Conservation (phyloP, 495 filamentous ascomycete genomes). For the Podospora sp. region DNA sequence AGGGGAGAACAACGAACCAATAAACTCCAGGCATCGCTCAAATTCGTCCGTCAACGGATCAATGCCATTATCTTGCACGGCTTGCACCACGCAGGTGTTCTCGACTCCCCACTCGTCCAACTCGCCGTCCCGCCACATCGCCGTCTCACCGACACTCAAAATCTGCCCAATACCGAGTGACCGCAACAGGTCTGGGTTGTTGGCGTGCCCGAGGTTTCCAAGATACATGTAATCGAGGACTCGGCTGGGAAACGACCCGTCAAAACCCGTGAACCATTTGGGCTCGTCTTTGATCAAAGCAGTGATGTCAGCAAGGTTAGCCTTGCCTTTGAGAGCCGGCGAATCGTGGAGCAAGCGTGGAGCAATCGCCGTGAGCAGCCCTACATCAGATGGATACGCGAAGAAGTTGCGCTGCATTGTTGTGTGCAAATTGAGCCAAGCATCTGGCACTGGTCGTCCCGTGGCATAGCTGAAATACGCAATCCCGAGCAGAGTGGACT, state of each 20-base stretch:
- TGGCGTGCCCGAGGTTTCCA: slow-evolving; percentile 16
- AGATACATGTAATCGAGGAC: slow-evolving; percentile 70
- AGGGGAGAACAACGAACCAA: slow-evolving; percentile 62
- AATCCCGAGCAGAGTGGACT: slow-evolving; percentile 81
- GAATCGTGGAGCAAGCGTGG: slow-evolving; percentile 64
- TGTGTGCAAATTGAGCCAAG: slow-evolving; percentile 84
- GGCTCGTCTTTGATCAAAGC: slow-evolving; percentile 58
- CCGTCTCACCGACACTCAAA: slow-evolving; percentile 89
- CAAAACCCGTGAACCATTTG: slow-evolving; percentile 78
- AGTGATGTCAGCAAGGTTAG: slow-evolving; percentile 48
- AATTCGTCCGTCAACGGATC: slow-evolving; percentile 89
- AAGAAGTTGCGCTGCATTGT: slow-evolving; percentile 90
- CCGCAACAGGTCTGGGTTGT: slow-evolving; percentile 61
- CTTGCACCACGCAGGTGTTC: slow-evolving; percentile 75
- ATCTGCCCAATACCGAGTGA: slow-evolving; percentile 84
- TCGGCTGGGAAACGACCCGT: slow-evolving; percentile 87
- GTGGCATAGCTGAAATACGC: slow-evolving; percentile 92
- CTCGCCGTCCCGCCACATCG: slow-evolving; percentile 74
- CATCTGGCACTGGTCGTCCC: slow-evolving; percentile 74
- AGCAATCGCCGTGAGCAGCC: slow-evolving; percentile 73
- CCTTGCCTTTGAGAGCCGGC: slow-evolving; percentile 38
- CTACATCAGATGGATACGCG: slow-evolving; percentile 87
- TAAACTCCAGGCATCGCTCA: slow-evolving; percentile 84
- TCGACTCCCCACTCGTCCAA: slow-evolving; percentile 68
- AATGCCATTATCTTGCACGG: slow-evolving; percentile 95